Conservation (phyloP, 2,329 filamentous ascomycete species). For the Neofusicoccum parvum region DNA sequence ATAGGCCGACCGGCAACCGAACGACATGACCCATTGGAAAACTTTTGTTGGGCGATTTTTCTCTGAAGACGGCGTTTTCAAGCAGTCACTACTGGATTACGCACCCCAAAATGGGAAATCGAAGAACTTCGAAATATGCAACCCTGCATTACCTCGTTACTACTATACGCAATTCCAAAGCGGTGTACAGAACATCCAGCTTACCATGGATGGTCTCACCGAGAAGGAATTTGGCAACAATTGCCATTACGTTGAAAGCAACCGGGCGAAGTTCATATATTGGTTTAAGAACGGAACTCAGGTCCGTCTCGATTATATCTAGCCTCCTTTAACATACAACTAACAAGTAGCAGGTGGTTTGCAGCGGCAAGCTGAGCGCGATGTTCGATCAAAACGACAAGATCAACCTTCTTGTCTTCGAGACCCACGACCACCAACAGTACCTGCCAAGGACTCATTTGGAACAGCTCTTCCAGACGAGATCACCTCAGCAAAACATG, state of each 20-base stretch:
- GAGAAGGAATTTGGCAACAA: constrained; percentile 63
- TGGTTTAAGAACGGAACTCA: constrained; percentile 85
- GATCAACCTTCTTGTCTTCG: constrained; percentile 83
- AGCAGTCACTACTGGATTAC: constrained; percentile 65
- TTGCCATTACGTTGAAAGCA: constrained; percentile 74
- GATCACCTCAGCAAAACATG: constrained; percentile 57
- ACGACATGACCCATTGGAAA: constrained; percentile 77
- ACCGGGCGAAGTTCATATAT: constrained; percentile 79
- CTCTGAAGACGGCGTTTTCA: constrained; percentile 72
- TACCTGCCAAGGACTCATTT: constrained; percentile 72
- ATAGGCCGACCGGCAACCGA: constrained; percentile 47
- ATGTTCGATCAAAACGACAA: constrained; percentile 78
- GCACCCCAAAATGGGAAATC: constrained; percentile 52
- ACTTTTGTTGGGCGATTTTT: constrained; percentile 81
- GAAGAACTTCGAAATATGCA: constrained; percentile 86
- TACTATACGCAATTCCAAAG: constrained; percentile 88
- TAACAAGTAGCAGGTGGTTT: constrained; percentile 64
- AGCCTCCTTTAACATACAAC: constrained; percentile 9
- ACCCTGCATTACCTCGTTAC: constrained; percentile 80
- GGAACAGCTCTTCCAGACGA: constrained; percentile 48
- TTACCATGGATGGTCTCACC: constrained; percentile 72
- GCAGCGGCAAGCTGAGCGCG: constrained; percentile 74
- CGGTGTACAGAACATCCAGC: constrained; percentile 81
- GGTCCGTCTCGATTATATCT: constrained; percentile 53
- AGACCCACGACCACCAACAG: constrained; percentile 76